Evolutionary conservation across 768 basidiomycete genomes (phyloP).

Genomic region (Mycena galericulata): DNA sequence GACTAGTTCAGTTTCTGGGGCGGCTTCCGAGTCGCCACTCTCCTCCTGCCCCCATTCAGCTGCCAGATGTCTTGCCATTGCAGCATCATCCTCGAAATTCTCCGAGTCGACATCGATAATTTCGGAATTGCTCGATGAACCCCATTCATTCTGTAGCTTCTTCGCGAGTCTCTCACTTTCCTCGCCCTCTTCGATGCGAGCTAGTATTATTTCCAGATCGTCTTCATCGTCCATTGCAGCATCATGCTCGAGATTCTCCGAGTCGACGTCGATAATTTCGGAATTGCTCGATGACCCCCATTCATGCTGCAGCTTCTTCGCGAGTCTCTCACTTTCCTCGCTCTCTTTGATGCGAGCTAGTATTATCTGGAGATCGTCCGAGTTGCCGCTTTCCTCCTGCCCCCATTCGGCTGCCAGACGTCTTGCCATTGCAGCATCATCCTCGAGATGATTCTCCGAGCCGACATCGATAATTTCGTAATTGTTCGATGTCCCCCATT

Average conservation of each 20-base stretch:
- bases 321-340: conserved; percentile 57
- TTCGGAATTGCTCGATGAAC: conserved; percentile 17
- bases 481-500: conserved; percentile 35
- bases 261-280: conserved; percentile 25
- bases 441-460: conserved; percentile 41
- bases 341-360: conserved; percentile 55
- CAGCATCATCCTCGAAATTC: conserved; percentile 49
- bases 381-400: conserved; percentile 18
- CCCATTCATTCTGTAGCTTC: conserved; percentile 49
- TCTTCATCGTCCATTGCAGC: conserved; percentile 42
- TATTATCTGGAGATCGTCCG: conserved; percentile 52
- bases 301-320: conserved; percentile 49
- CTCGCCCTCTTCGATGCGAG: conserved; percentile 55
- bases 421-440: conserved; percentile 53
- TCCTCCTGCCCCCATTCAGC: conserved; percentile 50
- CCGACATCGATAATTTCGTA: conserved; percentile 25
- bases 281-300: conserved; percentile 31
- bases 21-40: conserved; percentile 5
- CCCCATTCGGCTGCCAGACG: conserved; percentile 56
- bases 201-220: conserved; percentile 53
- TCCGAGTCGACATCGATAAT: conserved; percentile 29
- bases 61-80: conserved; percentile 53
- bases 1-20: background rate
- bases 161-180: conserved; percentile 55
- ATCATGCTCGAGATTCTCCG: conserved; percentile 45